phyloP scores from a whole-genome alignment of 2,329 filamentous ascomycete genomes.

The Coleophoma eucalyptorum region DNA sequence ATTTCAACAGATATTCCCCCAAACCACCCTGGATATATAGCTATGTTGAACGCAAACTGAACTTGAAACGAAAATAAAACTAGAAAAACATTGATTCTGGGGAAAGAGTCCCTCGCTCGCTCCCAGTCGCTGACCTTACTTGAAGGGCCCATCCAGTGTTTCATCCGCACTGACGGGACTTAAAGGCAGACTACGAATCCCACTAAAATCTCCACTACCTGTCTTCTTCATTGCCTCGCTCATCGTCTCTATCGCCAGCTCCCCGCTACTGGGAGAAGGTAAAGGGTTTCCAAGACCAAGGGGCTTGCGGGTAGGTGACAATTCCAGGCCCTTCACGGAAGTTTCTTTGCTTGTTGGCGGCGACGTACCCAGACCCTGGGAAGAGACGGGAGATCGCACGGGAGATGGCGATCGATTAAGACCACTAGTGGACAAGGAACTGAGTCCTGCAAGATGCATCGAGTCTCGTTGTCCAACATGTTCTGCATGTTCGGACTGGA shows the following conservation, averaged over 20 bases:
- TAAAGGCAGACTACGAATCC: conserved; percentile 49
- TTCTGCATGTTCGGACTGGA: conserved; percentile 76
- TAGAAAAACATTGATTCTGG: too few species aligned
- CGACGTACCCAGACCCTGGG: conserved; percentile 63
- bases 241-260: conserved; percentile 92
- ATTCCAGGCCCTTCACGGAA: conserved; percentile 70
- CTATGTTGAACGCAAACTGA: conserved; percentile 4
- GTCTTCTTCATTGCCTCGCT: conserved; percentile 82
- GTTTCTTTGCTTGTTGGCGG: conserved; percentile 74
- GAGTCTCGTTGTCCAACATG: conserved; percentile 62
- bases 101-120: too few species aligned
- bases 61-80: background rate
- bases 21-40: conserved; percentile 19
- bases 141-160: conserved; percentile 21
- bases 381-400: conserved; percentile 73
- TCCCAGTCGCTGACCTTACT: conserved; percentile 1
- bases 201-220: conserved; percentile 73
- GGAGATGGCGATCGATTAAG: conserved; percentile 74
- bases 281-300: conserved; percentile 61
- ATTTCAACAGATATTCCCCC: conserved; percentile 4
- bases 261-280: conserved; percentile 52
- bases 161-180: conserved; percentile 48
- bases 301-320: conserved; percentile 54
- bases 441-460: conserved; percentile 64
- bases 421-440: conserved; percentile 48